Conservation (phyloP, 441 rosid genomes). For the Mallotus repandus region DNA sequence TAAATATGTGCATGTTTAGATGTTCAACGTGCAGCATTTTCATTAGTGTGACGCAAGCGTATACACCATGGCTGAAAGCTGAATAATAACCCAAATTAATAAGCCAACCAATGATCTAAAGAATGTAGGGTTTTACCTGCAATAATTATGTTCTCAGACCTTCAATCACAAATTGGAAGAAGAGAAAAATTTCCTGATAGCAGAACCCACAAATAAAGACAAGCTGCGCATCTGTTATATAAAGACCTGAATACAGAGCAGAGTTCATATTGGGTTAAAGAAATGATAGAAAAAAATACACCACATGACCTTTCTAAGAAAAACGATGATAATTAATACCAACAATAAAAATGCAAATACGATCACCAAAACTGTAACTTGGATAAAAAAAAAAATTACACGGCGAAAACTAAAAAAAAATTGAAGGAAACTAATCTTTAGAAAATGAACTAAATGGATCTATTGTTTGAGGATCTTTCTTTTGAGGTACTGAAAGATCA, state of each 20-base stretch:
- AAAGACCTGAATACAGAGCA: neutral
- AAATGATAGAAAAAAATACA: neutral
- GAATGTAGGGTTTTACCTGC: neutral
- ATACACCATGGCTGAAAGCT: neutral
- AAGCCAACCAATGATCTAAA: neutral
- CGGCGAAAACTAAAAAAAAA: neutral
- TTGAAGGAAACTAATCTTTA: conserved; percentile 10
- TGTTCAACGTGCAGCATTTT: too few species aligned
- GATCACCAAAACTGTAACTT: neutral
- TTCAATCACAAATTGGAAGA: neutral
- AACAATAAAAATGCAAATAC: neutral
- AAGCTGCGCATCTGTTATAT: neutral
- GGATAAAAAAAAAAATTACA: neutral
- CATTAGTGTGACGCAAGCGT: too few species aligned
- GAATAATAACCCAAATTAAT: neutral
- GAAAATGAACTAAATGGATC: conserved; percentile 19
- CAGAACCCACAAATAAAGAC: neutral
- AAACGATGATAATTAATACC: neutral
- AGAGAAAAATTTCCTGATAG: neutral
- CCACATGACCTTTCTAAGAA: neutral
- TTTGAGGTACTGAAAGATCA: conserved; percentile 56
- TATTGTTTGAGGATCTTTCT: conserved; percentile 34
- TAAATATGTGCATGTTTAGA: too few species aligned
- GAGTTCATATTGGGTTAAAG: neutral
- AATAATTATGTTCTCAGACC: neutral